phyloP scores from a whole-genome alignment of 306 rosid genomes.

The Prunus mongolica region DNA sequence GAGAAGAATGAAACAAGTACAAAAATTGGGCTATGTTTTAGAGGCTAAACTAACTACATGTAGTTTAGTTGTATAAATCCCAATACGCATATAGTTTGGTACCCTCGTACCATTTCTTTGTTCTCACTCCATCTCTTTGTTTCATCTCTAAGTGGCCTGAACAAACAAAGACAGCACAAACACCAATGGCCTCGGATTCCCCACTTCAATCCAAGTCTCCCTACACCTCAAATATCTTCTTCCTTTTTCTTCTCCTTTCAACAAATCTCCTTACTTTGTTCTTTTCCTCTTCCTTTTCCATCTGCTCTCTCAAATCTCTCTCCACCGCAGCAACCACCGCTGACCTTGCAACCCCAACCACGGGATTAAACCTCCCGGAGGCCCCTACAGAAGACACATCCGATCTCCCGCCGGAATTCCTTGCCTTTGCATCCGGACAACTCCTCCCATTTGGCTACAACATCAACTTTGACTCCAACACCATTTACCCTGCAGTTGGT shows the following conservation, averaged over 20 bases:
- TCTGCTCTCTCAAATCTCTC: constrained; percentile 17
- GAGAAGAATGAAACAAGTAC: too few relatives aligned
- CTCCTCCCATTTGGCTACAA: constrained; percentile 39
- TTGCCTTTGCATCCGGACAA: constrained; percentile 33
- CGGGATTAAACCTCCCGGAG: not conserved
- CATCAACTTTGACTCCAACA: constrained; percentile 34
- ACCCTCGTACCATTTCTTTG: not conserved
- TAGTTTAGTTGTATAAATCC: not conserved
- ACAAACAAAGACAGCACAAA: not conserved
- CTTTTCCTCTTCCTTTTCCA: constrained; percentile 30
- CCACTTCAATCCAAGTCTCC: not conserved
- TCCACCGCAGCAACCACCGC: not conserved
- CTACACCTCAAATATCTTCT: constrained; percentile 15
- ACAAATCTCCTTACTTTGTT: constrained; percentile 36
- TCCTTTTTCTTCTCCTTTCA: constrained; percentile 32
- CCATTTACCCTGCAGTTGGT: constrained; percentile 32
- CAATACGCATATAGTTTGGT: not conserved
- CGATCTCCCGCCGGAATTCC: constrained; percentile 31
- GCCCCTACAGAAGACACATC: not conserved
- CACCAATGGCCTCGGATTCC: not conserved
- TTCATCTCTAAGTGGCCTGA: not conserved
- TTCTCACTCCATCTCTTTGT: not conserved
- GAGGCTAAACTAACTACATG: too few relatives aligned
- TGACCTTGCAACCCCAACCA: not conserved
- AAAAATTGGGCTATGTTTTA: too few relatives aligned